phyloP scores from a whole-genome alignment of 345 rosid species.

The Salix koriyanagi region DNA sequence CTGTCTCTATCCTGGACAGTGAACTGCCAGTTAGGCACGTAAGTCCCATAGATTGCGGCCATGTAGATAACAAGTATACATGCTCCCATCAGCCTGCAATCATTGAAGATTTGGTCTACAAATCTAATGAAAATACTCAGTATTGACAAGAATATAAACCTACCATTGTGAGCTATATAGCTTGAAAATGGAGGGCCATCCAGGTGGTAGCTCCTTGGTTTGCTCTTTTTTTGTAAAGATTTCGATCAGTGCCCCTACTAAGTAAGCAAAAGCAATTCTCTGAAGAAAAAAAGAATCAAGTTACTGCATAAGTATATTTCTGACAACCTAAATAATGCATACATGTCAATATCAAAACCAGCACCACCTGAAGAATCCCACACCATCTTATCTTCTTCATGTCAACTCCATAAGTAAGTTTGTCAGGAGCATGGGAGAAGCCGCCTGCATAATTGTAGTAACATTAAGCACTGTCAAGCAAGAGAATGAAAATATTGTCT shows the following conservation, averaged over 20 bases:
- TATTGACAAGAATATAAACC: slow-evolving; percentile 1
- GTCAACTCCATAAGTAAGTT: slow-evolving; percentile 72
- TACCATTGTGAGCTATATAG: slow-evolving; percentile 71
- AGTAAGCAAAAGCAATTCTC: slow-evolving; percentile 89
- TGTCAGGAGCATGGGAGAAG: slow-evolving; percentile 81
- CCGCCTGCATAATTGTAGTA: slow-evolving; percentile 50
- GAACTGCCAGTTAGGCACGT: slow-evolving; percentile 84
- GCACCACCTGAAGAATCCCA: slow-evolving; percentile 84
- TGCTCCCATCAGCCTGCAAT: slow-evolving; percentile 59
- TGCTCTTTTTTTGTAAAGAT: slow-evolving; percentile 44
- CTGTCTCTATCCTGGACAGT: slow-evolving; percentile 39
- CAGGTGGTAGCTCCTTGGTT: slow-evolving; percentile 27
- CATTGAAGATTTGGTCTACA: not conserved
- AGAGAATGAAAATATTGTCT: not conserved
- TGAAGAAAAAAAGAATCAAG: slow-evolving; percentile 17
- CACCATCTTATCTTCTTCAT: slow-evolving; percentile 67
- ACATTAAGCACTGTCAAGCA: slow-evolving; percentile 1
- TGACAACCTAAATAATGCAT: not conserved
- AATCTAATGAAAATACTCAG: not conserved
- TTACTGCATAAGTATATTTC: not conserved
- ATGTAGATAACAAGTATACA: slow-evolving; percentile 51
- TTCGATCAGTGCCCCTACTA: slow-evolving; percentile 61
- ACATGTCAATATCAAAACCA: not conserved
- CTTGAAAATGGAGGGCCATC: slow-evolving; percentile 48
- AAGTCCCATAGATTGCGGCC: slow-evolving; percentile 50